phyloP scores from a whole-genome alignment of 1,284 basidiomycete genomes.

The Laetiporus sulphureus region DNA sequence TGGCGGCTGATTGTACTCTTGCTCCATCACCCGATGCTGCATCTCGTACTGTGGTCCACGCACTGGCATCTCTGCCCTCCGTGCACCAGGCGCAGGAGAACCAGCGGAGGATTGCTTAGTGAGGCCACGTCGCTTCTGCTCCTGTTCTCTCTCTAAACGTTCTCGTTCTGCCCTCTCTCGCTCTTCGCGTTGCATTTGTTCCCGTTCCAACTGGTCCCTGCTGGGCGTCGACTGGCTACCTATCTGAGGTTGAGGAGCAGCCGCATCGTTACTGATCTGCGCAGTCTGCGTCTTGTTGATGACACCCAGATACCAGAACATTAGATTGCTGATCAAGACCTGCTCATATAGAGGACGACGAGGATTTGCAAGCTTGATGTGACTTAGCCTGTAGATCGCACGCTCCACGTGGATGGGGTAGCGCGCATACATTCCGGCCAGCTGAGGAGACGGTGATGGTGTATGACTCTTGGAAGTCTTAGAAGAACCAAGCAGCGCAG shows the following conservation, averaged over 20 bases:
- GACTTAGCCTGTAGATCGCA: constrained; percentile 93
- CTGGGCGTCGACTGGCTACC: constrained; percentile 21
- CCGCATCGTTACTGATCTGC: constrained; percentile 21
- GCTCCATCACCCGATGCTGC: constrained; percentile 88
- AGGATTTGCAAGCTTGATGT: constrained; percentile 98
- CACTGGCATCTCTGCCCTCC: constrained; percentile 81
- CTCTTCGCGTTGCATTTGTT: constrained; percentile 38
- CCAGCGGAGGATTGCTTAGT: constrained; percentile 50
- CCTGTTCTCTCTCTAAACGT: constrained; percentile 37
- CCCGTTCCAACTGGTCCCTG: constrained; percentile 38
- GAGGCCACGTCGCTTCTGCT: constrained; percentile 41
- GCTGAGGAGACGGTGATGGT: constrained; percentile 56
- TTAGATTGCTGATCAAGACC: constrained; percentile 96
- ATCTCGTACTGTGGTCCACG: constrained; percentile 88
- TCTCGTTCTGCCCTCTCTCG: constrained; percentile 37
- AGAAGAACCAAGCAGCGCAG: constrained; percentile 74
- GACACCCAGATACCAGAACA: constrained; percentile 99
- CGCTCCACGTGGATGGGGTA: constrained; percentile 98
- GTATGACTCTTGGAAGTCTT: constrained; percentile 67
- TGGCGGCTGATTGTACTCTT: constrained; percentile 51
- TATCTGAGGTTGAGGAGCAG: constrained; percentile 7
- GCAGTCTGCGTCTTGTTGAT: constrained; percentile 77
- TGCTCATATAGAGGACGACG: constrained; percentile 95
- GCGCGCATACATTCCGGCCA: constrained; percentile 67
- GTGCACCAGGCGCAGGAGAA: constrained; percentile 41